phyloP scores from a whole-genome alignment of 352 stramenopile species.

The Phytophthora brassicae region DNA sequence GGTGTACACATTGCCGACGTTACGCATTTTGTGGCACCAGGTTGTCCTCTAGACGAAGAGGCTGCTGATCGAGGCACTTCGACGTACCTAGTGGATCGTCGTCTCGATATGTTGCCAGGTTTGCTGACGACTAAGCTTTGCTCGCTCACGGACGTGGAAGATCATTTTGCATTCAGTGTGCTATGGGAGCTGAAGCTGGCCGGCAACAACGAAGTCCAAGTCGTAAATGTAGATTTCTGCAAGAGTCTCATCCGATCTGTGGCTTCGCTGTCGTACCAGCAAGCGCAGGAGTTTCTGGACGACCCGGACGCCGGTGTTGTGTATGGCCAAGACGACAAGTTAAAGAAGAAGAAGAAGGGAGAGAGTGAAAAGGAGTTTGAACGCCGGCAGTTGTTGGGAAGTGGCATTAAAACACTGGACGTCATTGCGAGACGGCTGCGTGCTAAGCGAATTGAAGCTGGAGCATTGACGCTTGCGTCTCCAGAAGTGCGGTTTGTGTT shows the following conservation, averaged over 20 bases:
- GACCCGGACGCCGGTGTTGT: conserved; percentile 60
- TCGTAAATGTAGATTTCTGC: conserved; percentile 96
- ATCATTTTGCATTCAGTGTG: conserved; percentile 86
- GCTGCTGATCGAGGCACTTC: conserved; percentile 91
- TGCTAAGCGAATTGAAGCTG: conserved; percentile 93
- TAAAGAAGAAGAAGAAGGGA: conserved; percentile 43
- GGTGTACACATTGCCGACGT: conserved; percentile 99
- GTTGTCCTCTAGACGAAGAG: conserved; percentile 95
- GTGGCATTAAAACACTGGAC: conserved; percentile 91
- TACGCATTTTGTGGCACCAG: conserved; percentile 96
- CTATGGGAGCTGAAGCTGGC: conserved; percentile 74
- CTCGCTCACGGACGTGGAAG: conserved; percentile 87
- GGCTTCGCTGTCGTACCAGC: conserved; percentile 95
- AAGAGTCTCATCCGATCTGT: conserved; percentile 98
- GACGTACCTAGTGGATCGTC: conserved; percentile 98
- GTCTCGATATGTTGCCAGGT: conserved; percentile 98
- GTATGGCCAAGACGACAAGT: conserved; percentile 30
- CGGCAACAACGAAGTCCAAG: conserved; percentile 76
- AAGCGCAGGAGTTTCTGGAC: conserved; percentile 97
- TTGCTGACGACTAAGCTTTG: conserved; percentile 98
- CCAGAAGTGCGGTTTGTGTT: conserved; percentile 97
- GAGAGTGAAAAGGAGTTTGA: conserved; percentile 37
- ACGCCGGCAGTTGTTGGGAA: conserved; percentile 59
- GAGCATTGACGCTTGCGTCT: conserved; percentile 96
- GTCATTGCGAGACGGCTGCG: conserved; percentile 91